A percentile compares a stretch with the other conserved stretches of the same genome.
These are phyloP conservation scores for Serendipita sp. DNA, from an alignment of 768 basidiomycete species.

Conservation along the genomic window DNA sequence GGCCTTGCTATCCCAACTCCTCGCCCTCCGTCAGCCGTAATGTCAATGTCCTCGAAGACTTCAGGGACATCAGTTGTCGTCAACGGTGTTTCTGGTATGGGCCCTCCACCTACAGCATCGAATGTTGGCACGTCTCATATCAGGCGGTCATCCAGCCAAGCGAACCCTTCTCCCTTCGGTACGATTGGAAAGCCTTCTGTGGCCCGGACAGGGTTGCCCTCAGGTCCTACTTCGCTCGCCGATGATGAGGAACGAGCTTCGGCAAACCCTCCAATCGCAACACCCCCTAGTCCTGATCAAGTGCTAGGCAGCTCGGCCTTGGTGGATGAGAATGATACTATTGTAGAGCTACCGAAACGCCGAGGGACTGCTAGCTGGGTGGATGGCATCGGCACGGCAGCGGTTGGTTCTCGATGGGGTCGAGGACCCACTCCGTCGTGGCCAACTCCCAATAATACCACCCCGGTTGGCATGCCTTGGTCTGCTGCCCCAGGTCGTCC, in stretches of 20 bases:
- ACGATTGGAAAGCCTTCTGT: constrained; percentile 23
- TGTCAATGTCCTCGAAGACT: background rate
- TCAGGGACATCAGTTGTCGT: background rate
- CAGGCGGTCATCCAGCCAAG: constrained; percentile 21
- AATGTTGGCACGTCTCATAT: background rate
- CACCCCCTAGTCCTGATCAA: constrained; percentile 44
- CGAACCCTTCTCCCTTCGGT: constrained; percentile 45
- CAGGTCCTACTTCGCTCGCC: constrained; percentile 14
- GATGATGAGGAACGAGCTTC: constrained; percentile 18
- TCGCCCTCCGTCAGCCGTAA: background rate
- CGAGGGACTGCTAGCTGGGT: background rate
- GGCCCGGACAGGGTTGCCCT: constrained; percentile 20
- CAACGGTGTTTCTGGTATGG: background rate
- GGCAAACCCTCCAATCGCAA: constrained; percentile 40
- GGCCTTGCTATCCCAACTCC: background rate
- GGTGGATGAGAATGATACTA: constrained; percentile 54
- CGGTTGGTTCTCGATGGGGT: background rate
- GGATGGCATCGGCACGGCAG: background rate
- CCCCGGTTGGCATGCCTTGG: background rate
- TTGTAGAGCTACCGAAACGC: constrained; percentile 2
- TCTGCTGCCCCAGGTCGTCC: background rate
- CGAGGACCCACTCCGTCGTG: background rate
- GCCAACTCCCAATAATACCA: background rate
- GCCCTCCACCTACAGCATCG: background rate
- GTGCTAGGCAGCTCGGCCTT: constrained; percentile 63